phyloP scores from a whole-genome alignment of 2,329 filamentous ascomycete species.

The Westerdykella ornata region DNA sequence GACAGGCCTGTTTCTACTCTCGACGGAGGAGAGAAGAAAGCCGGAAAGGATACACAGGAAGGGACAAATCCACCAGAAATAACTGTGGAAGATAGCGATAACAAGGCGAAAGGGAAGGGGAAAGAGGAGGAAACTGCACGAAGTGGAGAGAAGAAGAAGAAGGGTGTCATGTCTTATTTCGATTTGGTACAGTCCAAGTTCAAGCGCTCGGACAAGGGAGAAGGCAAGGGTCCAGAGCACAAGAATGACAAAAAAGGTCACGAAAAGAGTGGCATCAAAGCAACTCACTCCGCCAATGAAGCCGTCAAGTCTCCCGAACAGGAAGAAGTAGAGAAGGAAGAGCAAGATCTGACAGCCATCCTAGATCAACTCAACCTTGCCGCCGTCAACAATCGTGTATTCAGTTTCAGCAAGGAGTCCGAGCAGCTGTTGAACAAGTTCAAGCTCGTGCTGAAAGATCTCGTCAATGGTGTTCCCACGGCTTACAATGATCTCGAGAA shows the following conservation, averaged over 20 bases:
- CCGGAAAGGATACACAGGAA: conserved; percentile 42
- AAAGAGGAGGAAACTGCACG: conserved; percentile 14
- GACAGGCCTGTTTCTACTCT: conserved; percentile 28
- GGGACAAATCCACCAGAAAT: conserved; percentile 41
- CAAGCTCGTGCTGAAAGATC: conserved; percentile 83
- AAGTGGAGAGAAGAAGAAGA: conserved; percentile 31
- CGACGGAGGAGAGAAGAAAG: conserved; percentile 31
- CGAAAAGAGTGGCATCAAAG: conserved; percentile 32
- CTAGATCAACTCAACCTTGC: conserved; percentile 80
- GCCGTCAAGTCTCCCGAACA: conserved; percentile 28
- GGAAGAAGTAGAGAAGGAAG: conserved; percentile 48
- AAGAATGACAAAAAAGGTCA: conserved; percentile 27
- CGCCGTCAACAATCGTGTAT: conserved; percentile 76
- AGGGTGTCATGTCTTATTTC: conserved; percentile 34
- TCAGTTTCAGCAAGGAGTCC: conserved; percentile 77
- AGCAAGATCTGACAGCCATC: conserved; percentile 67
- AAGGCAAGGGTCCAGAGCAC: conserved; percentile 21
- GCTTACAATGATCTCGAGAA: conserved; percentile 84
- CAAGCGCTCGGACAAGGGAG: conserved; percentile 27
- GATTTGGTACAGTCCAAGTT: conserved; percentile 22
- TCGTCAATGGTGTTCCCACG: conserved; percentile 86
- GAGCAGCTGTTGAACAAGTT: conserved; percentile 76
- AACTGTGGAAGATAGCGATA: conserved; percentile 22
- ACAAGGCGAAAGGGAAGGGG: conserved; percentile 22
- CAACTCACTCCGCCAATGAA: conserved; percentile 30